These are phyloP conservation scores for Suillus sp. DNA, from an alignment of 768 basidiomycete species.

Conservation along the genomic window DNA sequence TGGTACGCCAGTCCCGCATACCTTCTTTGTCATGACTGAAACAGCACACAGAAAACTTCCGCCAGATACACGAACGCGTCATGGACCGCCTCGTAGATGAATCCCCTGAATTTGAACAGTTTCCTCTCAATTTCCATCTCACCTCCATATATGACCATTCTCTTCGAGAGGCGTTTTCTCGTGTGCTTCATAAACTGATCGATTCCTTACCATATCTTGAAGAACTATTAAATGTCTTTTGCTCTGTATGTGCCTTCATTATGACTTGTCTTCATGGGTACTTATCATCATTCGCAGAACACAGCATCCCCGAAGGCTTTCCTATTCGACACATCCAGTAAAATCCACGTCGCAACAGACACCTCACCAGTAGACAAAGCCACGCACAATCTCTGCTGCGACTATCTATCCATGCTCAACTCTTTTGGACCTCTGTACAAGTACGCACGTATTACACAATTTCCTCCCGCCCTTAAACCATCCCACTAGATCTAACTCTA, in stretches of 20 bases:
- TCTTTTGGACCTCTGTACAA: constrained; percentile 80
- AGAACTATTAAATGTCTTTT: constrained; percentile 84
- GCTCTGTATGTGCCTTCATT: constrained; percentile 52
- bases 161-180: constrained; percentile 89
- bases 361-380: constrained; percentile 87
- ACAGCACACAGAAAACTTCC: constrained; percentile 73
- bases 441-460: neutral
- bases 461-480: neutral
- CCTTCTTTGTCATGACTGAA: constrained; percentile 5
- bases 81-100: constrained; percentile 80
- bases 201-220: constrained; percentile 86
- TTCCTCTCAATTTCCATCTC: constrained; percentile 83
- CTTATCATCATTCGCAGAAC: constrained; percentile 51
- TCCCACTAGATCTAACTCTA: neutral
- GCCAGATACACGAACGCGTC: constrained; percentile 87
- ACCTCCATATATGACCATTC: constrained; percentile 95
- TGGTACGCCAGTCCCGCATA: constrained; percentile 47
- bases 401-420: constrained; percentile 86
- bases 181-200: constrained; percentile 84
- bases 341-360: constrained; percentile 93
- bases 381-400: constrained; percentile 87
- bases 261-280: neutral
- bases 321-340: constrained; percentile 82
- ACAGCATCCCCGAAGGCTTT: constrained; percentile 94
- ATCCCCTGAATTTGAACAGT: constrained; percentile 72